Conservation (phyloP, 495 filamentous ascomycete species). For the Podospora comata region DNA sequence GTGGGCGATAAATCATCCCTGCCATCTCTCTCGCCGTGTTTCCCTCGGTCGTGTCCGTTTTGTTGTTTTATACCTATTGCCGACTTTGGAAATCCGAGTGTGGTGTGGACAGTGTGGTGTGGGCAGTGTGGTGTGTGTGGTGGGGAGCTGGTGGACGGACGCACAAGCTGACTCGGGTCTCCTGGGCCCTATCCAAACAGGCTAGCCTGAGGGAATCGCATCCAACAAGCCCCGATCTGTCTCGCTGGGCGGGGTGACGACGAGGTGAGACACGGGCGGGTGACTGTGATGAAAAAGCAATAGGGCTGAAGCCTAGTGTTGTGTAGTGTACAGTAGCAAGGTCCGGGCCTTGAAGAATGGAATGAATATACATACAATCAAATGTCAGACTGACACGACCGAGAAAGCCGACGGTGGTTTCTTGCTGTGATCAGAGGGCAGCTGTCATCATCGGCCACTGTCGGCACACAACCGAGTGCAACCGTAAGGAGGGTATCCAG, state of each 20-base stretch:
- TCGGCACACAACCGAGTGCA: background rate
- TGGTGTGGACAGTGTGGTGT: background rate
- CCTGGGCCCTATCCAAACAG: background rate
- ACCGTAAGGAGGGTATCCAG: background rate
- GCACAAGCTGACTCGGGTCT: background rate
- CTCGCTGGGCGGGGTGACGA: conserved; percentile 1
- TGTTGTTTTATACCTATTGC: background rate
- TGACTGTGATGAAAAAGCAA: conserved; percentile 4
- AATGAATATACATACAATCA: too few relatives aligned
- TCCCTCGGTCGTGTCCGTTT: background rate
- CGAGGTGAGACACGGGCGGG: conserved; percentile 3
- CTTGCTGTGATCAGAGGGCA: background rate
- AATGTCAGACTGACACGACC: too few relatives aligned
- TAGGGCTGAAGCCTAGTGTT: conserved; percentile 3
- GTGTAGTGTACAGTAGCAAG: background rate
- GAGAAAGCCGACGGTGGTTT: background rate
- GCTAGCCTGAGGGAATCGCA: background rate
- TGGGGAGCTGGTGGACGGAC: background rate
- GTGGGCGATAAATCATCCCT: background rate
- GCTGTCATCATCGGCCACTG: background rate
- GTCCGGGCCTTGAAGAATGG: too few relatives aligned
- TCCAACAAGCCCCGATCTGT: conserved; percentile 5
- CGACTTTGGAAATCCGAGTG: background rate
- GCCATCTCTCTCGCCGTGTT: background rate
- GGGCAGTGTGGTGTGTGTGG: background rate